Evolutionary conservation across 768 basidiomycete genomes (phyloP).

Genomic region (Tulasnella sp.): DNA sequence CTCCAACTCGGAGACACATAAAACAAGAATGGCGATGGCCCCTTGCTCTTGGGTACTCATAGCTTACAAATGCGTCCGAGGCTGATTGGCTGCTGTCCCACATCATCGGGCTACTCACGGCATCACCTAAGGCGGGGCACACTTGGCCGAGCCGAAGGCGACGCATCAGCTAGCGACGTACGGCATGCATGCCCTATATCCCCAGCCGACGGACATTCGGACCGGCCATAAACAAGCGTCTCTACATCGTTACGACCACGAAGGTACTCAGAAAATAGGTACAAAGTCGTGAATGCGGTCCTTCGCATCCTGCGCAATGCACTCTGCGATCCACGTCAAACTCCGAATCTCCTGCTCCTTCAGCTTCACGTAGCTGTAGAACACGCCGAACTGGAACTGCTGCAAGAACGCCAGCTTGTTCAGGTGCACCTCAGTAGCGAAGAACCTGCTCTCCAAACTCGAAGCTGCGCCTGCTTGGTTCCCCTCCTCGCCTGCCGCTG

Average conservation of each 20-base stretch:
- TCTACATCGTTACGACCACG: not conserved
- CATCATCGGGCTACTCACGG: not conserved
- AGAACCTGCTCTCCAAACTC: slow-evolving; percentile 90
- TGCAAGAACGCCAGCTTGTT: slow-evolving; percentile 96
- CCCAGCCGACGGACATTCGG: not conserved
- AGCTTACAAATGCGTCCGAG: not conserved
- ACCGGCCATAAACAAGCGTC: not conserved
- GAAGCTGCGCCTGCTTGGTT: slow-evolving; percentile 44
- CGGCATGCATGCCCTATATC: not conserved
- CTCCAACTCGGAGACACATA: not conserved
- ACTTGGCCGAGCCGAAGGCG: not conserved
- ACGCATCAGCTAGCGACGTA: not conserved
- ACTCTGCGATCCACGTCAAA: slow-evolving; percentile 93
- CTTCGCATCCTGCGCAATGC: slow-evolving; percentile 94
- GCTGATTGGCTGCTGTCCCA: not conserved
- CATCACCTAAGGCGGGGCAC: not conserved
- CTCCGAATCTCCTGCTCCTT: slow-evolving; percentile 90
- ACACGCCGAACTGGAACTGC: slow-evolving; percentile 93
- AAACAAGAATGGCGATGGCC: not conserved
- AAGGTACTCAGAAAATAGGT: slow-evolving; percentile 65
- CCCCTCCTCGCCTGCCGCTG: slow-evolving; percentile 35
- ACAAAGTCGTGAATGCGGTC: slow-evolving; percentile 95
- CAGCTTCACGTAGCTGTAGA: slow-evolving; percentile 87
- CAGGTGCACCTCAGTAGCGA: slow-evolving; percentile 84
- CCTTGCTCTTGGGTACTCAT: not conserved